A percentile compares a stretch with the other conserved stretches of the same genome.
Evolutionary conservation across 768 basidiomycete genomes (phyloP).

Genomic region (Panellus pusillus): DNA sequence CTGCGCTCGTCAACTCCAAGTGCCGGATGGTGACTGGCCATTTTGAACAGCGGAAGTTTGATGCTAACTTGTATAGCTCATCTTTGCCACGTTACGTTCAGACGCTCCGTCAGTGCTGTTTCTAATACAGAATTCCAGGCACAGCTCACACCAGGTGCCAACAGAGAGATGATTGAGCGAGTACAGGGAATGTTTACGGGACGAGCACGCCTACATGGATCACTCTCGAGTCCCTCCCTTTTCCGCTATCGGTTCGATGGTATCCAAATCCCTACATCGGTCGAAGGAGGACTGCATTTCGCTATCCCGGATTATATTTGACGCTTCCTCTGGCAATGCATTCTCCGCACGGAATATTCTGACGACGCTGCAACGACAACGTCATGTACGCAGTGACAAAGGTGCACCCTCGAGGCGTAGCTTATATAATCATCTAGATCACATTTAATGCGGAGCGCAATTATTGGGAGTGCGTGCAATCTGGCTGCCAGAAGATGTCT

Average conservation of each 20-base stretch:
- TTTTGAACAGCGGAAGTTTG: background rate
- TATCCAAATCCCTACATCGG: conserved; percentile 64
- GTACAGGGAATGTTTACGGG: conserved; percentile 58
- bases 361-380: conserved; percentile 61
- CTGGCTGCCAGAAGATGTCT: background rate
- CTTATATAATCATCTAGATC: conserved; percentile 41
- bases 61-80: conserved; percentile 41
- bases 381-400: conserved; percentile 43
- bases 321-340: conserved; percentile 65
- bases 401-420: too few species aligned
- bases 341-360: conserved; percentile 69
- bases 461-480: conserved; percentile 57
- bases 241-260: conserved; percentile 56
- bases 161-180: conserved; percentile 47
- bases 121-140: background rate
- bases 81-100: conserved; percentile 62
- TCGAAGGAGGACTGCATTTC: conserved; percentile 53
- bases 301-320: conserved; percentile 56
- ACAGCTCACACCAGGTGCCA: background rate
- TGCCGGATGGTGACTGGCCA: conserved; percentile 54
- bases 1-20: conserved; percentile 61
- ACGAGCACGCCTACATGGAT: conserved; percentile 66
- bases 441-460: conserved; percentile 66
- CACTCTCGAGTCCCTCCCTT: conserved; percentile 57
- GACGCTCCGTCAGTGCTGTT: conserved; percentile 47